Percentiles rank a stretch among this genome's conserved stretches.
Conservation (phyloP, 805 yeast genomes). For the Yarrowia keelungensis region DNA sequence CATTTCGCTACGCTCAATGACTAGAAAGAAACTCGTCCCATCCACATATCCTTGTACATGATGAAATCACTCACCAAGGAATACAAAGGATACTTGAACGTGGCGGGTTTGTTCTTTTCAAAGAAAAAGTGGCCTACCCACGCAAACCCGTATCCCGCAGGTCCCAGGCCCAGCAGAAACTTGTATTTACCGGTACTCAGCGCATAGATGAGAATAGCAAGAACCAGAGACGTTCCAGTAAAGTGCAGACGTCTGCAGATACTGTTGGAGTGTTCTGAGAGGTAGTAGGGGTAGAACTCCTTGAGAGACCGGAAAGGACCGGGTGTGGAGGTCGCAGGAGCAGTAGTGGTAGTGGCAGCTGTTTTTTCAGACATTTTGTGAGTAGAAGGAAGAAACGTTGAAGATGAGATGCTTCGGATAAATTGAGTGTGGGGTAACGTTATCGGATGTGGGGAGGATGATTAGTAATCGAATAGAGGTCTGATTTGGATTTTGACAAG, state of each 20-base stretch:
- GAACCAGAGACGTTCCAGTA: constrained; percentile 10
- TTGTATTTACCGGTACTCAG: constrained; percentile 16
- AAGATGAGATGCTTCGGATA: not conserved
- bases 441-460: too few species aligned
- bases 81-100: constrained; percentile 33
- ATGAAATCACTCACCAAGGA: constrained; percentile 27
- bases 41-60: constrained; percentile 37
- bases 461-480: too few species aligned
- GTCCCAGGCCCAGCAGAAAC: constrained; percentile 4
- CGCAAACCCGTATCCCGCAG: constrained; percentile 31
- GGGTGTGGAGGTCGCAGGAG: not conserved
- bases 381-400: not conserved
- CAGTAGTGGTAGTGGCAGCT: not conserved
- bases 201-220: not conserved
- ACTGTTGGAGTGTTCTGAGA: constrained; percentile 25
- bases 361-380: not conserved
- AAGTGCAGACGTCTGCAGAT: constrained; percentile 31
- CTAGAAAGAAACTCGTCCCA: constrained; percentile 1
- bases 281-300: constrained; percentile 33
- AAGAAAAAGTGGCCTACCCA: constrained; percentile 33
- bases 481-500: too few species aligned
- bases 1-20: not conserved
- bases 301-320: constrained; percentile 13
- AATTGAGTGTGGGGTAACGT: not conserved
- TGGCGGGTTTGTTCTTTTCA: constrained; percentile 29